phyloP scores from a whole-genome alignment of 257 asterid genomes.

The Solanum chiquidenum region DNA sequence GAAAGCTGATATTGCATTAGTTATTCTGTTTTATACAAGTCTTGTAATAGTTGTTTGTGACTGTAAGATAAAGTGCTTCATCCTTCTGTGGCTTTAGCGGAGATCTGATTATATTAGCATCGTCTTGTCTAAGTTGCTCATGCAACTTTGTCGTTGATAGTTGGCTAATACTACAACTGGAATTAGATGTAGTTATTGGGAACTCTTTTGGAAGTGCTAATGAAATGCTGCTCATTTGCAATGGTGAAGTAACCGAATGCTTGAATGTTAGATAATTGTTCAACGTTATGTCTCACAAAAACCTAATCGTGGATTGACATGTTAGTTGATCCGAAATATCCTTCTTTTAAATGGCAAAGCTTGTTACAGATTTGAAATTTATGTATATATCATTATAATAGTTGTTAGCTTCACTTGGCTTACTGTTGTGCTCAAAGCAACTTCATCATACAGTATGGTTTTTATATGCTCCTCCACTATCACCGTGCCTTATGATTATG shows the following conservation, averaged over 20 bases:
- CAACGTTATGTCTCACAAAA: not conserved
- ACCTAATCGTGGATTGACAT: not conserved
- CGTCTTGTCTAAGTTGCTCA: not conserved
- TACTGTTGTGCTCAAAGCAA: not conserved
- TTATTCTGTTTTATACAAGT: not conserved
- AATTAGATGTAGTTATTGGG: accelerated
- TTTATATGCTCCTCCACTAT: not conserved
- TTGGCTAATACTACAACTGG: not conserved
- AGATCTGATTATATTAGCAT: not conserved
- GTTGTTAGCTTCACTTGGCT: not conserved
- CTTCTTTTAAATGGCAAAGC: not conserved
- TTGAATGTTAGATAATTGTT: not conserved
- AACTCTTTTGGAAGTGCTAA: not conserved
- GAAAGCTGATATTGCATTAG: not conserved
- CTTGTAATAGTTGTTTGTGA: not conserved
- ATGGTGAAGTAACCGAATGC: not conserved
- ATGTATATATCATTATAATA: not conserved
- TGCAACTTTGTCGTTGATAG: not conserved
- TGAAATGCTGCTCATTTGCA: not conserved
- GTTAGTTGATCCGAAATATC: not conserved
- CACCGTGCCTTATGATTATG: not conserved
- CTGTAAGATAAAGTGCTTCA: not conserved
- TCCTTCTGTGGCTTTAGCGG: not conserved
- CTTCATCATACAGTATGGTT: not conserved
- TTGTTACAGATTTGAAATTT: not conserved